phyloP scores from a whole-genome alignment of 768 basidiomycete genomes.

The Xerocomus potaroensis region DNA sequence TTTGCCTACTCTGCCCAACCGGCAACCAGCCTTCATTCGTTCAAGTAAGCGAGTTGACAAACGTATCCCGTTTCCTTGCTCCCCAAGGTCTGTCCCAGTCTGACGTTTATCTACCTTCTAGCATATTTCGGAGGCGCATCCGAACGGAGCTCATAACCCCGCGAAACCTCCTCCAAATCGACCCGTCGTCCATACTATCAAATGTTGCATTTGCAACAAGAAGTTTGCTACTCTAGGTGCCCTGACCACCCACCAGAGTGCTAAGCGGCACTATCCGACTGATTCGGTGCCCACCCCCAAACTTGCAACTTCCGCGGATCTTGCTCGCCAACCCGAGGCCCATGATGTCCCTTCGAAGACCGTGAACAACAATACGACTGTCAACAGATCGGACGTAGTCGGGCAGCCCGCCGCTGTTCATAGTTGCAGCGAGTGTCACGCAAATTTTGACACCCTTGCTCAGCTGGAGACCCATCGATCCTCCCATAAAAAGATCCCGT shows the following conservation, averaged over 20 bases:
- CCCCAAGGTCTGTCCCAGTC: neutral
- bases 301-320: neutral
- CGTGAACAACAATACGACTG: neutral
- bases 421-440: slow-evolving; percentile 19
- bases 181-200: slow-evolving; percentile 8
- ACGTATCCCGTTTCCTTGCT: slow-evolving; percentile 8
- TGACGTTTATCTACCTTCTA: slow-evolving; percentile 8
- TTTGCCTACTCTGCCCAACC: slow-evolving; percentile 22
- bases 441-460: slow-evolving; percentile 11
- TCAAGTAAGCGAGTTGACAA: slow-evolving; percentile 15
- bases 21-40: slow-evolving; percentile 22
- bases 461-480: slow-evolving; percentile 20
- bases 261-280: slow-evolving; percentile 19
- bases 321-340: slow-evolving; percentile 1
- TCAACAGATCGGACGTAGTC: neutral
- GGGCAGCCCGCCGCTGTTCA: slow-evolving; percentile 8
- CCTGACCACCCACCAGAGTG: slow-evolving; percentile 19
- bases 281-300: slow-evolving; percentile 5
- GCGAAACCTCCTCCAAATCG: slow-evolving; percentile 1
- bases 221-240: slow-evolving; percentile 17
- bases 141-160: slow-evolving; percentile 2
- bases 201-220: slow-evolving; percentile 26
- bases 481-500: slow-evolving; percentile 18
- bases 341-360: neutral
- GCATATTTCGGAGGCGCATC: slow-evolving; percentile 22